Percentiles rank a stretch among this genome's conserved stretches.
phyloP scores from a whole-genome alignment of 768 basidiomycete species.

The Rhizopogon roseolus region DNA sequence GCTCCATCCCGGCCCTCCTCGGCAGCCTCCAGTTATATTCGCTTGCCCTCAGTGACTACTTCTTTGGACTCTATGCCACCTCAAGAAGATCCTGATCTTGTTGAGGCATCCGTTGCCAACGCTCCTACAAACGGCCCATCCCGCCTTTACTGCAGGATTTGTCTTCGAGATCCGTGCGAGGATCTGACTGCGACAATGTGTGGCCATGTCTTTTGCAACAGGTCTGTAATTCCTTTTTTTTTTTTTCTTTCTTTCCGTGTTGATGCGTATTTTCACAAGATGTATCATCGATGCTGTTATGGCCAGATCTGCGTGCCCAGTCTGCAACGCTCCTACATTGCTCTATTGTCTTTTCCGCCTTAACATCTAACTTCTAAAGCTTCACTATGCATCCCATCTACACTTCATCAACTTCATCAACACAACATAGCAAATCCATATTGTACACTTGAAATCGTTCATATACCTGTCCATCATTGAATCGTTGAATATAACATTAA shows the following conservation, averaged over 20 bases:
- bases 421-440: neutral
- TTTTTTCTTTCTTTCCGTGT: conserved; percentile 1
- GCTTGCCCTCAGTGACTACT: conserved; percentile 17
- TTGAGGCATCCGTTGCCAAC: neutral
- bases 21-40: conserved; percentile 8
- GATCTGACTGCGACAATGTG: conserved; percentile 57
- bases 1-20: conserved; percentile 17
- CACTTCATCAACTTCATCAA: too few species aligned
- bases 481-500: too few species aligned
- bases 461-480: too few species aligned
- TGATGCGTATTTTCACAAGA: conserved; percentile 22
- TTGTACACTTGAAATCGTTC: neutral
- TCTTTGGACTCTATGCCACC: conserved; percentile 17
- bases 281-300: conserved; percentile 51
- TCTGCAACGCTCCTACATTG: conserved; percentile 45
- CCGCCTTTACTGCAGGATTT: conserved; percentile 46
- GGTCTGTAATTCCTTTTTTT: conserved; percentile 28
- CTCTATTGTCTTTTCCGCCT: conserved; percentile 53
- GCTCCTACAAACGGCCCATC: neutral
- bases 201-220: conserved; percentile 58
- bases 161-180: conserved; percentile 42
- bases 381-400: too few species aligned
- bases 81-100: neutral
- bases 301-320: conserved; percentile 43
- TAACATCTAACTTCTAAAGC: conserved; percentile 26